Evolutionary conservation across 176 grass and related monocot species (phyloP).

Genomic region (Themeda triandra): DNA sequence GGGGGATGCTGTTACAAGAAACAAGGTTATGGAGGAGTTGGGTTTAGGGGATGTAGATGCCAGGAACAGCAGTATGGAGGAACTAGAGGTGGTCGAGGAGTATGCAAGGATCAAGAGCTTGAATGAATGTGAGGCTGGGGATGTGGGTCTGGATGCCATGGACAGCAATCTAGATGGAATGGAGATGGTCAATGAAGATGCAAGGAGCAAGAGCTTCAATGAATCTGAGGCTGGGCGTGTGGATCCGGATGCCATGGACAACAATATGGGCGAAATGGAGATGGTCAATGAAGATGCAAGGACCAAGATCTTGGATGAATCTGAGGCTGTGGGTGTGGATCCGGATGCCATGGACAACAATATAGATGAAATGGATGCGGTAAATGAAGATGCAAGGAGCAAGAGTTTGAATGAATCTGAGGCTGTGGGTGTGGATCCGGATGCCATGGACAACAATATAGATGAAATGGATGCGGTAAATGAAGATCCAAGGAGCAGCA

Average conservation of each 20-base stretch:
- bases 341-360: constrained; percentile 17
- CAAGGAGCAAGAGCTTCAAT: neutral
- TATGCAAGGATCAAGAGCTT: neutral
- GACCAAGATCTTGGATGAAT: neutral
- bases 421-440: neutral
- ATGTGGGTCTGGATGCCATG: constrained; percentile 8
- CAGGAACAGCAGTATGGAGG: constrained; percentile 21
- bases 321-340: neutral
- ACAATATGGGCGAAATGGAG: no score
- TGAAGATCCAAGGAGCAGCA: constrained; percentile 11
- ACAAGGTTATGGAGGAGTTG: neutral
- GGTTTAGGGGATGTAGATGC: constrained; percentile 13
- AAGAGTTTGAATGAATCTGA: neutral
- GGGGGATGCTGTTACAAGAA: neutral
- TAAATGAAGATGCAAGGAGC: neutral
- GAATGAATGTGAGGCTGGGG: neutral
- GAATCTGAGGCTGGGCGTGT: neutral
- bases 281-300: no score
- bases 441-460: constrained; percentile 20
- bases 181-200: constrained; percentile 7
- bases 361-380: constrained; percentile 7
- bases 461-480: constrained; percentile 11
- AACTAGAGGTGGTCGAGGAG: constrained; percentile 2
- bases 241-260: constrained; percentile 17
- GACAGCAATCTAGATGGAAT: constrained; percentile 14